phyloP scores from a whole-genome alignment of 768 basidiomycete genomes.

The Pleurotus sapidus region DNA sequence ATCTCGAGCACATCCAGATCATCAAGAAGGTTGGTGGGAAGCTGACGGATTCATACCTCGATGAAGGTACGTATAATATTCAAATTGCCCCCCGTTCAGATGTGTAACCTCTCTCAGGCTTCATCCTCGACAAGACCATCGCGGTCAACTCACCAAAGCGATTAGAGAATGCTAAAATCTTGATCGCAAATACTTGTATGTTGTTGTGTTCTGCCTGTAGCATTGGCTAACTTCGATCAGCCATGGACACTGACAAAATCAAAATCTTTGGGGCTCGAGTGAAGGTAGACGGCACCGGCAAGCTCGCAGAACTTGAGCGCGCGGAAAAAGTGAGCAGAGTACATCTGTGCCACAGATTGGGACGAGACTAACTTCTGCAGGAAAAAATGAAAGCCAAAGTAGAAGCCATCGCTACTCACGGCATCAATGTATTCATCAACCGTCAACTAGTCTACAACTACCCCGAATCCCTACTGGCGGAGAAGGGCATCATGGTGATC shows the following conservation, averaged over 20 bases:
- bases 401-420: slow-evolving; percentile 88
- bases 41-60: slow-evolving; percentile 95
- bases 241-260: slow-evolving; percentile 99
- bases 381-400: slow-evolving; percentile 99
- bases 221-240: slow-evolving; percentile 33
- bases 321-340: slow-evolving; percentile 74
- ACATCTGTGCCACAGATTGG: background rate
- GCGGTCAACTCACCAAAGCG: slow-evolving; percentile 94
- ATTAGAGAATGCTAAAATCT: slow-evolving; percentile 90
- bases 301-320: slow-evolving; percentile 96
- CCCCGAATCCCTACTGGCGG: slow-evolving; percentile 92
- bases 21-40: slow-evolving; percentile 99
- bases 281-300: slow-evolving; percentile 93
- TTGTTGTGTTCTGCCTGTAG: slow-evolving; percentile 7
- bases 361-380: slow-evolving; percentile 32
- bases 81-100: too few relatives aligned
- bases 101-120: slow-evolving; percentile 48
- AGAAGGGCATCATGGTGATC: slow-evolving; percentile 92
- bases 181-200: slow-evolving; percentile 98
- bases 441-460: slow-evolving; percentile 99
- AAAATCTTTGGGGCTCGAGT: slow-evolving; percentile 98
- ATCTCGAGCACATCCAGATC: slow-evolving; percentile 97
- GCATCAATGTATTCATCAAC: slow-evolving; percentile 97
- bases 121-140: slow-evolving; percentile 96
- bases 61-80: slow-evolving; percentile 80